Conservation (phyloP, 306 rosid genomes). For the Senna siamea region DNA sequence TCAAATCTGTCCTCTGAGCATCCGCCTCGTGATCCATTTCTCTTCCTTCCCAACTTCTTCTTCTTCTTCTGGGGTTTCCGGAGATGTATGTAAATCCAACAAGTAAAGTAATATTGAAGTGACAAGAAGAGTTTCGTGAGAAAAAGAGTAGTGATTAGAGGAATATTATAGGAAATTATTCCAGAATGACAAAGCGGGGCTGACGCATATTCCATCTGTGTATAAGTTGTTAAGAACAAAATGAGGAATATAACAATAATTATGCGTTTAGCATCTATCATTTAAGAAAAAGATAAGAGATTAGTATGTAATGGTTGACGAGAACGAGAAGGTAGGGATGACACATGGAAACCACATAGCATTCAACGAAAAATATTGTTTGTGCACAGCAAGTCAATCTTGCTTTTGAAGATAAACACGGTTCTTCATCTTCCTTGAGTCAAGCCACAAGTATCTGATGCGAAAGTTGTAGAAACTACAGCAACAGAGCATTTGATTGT, state of each 20-base stretch:
- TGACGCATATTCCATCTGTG: neutral
- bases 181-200: neutral
- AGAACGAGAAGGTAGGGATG: constrained; percentile 14
- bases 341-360: constrained; percentile 16
- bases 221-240: neutral
- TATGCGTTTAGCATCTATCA: neutral
- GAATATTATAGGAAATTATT: neutral
- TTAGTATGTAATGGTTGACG: neutral
- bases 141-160: neutral
- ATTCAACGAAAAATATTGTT: neutral
- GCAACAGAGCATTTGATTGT: neutral
- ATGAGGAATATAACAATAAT: neutral
- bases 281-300: neutral
- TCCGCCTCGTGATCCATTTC: constrained; percentile 83
- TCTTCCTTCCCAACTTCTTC: constrained; percentile 14
- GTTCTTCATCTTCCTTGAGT: neutral
- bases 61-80: constrained; percentile 28
- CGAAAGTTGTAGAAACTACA: neutral
- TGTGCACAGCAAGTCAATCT: neutral
- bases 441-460: neutral
- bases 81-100: too few relatives aligned
- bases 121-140: neutral
- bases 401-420: neutral
- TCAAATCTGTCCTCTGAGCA: constrained; percentile 76
- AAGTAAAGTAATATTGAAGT: too few relatives aligned